Conservation (phyloP, 2,329 filamentous ascomycete genomes). For the Talaromyces sp. region DNA sequence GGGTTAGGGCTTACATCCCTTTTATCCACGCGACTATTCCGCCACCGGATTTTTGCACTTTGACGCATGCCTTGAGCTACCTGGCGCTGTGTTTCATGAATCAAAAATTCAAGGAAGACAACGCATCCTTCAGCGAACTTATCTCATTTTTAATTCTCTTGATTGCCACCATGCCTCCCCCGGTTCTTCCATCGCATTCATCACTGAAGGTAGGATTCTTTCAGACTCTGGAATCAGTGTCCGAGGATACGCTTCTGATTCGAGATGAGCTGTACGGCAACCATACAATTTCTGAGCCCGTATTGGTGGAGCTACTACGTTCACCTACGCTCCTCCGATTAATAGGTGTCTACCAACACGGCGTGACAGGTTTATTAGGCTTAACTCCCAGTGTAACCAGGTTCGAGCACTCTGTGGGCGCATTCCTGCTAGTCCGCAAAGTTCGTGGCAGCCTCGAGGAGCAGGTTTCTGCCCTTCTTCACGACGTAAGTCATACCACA, state of each 20-base stretch:
- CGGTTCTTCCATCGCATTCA: too few species aligned
- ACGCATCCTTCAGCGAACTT: too few species aligned
- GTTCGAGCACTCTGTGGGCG: conserved; percentile 39
- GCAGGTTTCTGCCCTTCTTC: conserved; percentile 37
- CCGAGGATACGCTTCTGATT: conserved; percentile 22
- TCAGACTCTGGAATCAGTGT: conserved; percentile 18
- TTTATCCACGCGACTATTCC: too few species aligned
- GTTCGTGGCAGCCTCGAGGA: conserved; percentile 33
- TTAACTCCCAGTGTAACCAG: conserved; percentile 34
- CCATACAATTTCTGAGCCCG: conserved; percentile 30
- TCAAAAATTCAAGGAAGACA: too few species aligned
- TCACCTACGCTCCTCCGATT: conserved; percentile 31
- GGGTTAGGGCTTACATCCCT: too few species aligned
- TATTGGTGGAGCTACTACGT: conserved; percentile 34
- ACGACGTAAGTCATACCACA: conserved; percentile 38
- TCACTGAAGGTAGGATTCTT: conserved; percentile 12
- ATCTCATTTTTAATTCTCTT: too few species aligned
- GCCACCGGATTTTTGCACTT: too few species aligned
- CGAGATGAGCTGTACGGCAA: conserved; percentile 34
- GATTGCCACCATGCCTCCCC: too few species aligned
- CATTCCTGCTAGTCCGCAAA: conserved; percentile 35
- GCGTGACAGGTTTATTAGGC: conserved; percentile 33
- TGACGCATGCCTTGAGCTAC: too few species aligned
- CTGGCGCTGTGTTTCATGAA: too few species aligned
- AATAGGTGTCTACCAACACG: conserved; percentile 34